phyloP scores from a whole-genome alignment of 208 protist species.

The Trypanosoma lewisi region DNA sequence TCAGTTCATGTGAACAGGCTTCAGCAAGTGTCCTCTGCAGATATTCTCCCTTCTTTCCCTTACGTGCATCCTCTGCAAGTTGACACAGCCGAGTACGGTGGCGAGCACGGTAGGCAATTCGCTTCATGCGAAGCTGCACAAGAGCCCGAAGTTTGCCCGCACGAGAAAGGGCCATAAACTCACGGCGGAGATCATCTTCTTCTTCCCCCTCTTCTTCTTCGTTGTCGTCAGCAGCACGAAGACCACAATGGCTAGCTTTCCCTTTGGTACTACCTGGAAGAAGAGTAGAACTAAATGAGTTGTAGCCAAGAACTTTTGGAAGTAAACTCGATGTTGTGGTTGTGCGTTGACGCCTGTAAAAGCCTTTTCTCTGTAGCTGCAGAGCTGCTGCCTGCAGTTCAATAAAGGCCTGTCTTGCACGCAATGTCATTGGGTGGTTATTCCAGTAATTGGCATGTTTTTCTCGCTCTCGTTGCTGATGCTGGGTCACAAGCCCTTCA shows the following conservation, averaged over 20 bases:
- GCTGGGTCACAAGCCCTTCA: background rate
- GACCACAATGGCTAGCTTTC: too few relatives aligned
- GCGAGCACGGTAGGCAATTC: slow-evolving; percentile 17
- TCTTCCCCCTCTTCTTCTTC: slow-evolving; percentile 13
- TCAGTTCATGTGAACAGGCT: slow-evolving; percentile 7
- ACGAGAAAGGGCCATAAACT: slow-evolving; percentile 2
- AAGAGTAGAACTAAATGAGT: background rate
- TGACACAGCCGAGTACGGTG: slow-evolving; percentile 5
- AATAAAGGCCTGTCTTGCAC: slow-evolving; percentile 17
- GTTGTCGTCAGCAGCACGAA: too few relatives aligned
- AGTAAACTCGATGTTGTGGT: background rate
- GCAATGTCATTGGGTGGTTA: slow-evolving; percentile 6
- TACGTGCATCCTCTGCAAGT: slow-evolving; percentile 8
- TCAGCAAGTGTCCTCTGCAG: slow-evolving; percentile 13
- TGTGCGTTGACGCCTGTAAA: background rate
- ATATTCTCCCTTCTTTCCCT: background rate
- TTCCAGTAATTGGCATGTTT: slow-evolving; percentile 12
- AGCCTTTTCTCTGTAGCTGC: background rate
- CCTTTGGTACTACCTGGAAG: background rate
- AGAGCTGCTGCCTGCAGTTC: slow-evolving; percentile 8
- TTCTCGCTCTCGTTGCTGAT: background rate
- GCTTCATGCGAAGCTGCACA: slow-evolving; percentile 25
- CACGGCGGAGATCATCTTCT: too few relatives aligned
- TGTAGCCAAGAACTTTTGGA: background rate
- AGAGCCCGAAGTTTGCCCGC: slow-evolving; percentile 14